Base-by-base conservation (phyloP, 1,284 basidiomycete genomes). In the Porogramme epimiltina region DNA sequence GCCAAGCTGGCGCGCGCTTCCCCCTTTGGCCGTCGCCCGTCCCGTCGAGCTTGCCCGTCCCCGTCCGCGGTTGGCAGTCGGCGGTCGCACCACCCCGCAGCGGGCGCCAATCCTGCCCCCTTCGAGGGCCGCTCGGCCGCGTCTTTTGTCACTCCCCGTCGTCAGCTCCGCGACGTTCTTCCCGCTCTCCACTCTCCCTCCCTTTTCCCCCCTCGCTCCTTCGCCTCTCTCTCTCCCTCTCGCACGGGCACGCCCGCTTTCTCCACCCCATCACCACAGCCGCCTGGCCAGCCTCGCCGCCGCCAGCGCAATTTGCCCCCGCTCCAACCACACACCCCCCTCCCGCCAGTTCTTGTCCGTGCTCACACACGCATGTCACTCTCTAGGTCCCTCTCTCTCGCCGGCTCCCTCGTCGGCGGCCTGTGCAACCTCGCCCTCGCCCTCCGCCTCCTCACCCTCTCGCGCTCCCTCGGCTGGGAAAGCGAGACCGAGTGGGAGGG, bases 401-500 rank as follows among this genome's bases (percentile, higher is more conserved):
- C 74, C 39, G 77, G 81, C 53, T 81, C 87, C 23, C 62, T 82
- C 57, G 68, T 81, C 41, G 84, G 83, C 47, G 75, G 79, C 2
- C 55, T 81, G 45, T 68, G 78, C 59, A 87, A 89, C 68, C 62
- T 75, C 40, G 70, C 72, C 18, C 71, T 85, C 60, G 79, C 84
- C 19, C 60, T 76, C 23, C 80, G 84, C 54, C 73, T 87, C 51
- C 71, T 83, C 34, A 68, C 79, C 46, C 66, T 78, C 23, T 88
- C 79, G 77, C 74, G 75, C 47, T 79, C 81, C n/a, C 73, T 86
- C 62, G 79, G 76, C 60, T 84, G 82, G 80, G 85, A 88, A 56
- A 75, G 79, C 22, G 84, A 85, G 61, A 81, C 77, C 59, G 87
- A 90, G 62, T 89, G 85, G 86, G 87, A 89, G 66, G 75, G 78